A percentile compares a stretch with the other conserved stretches of the same genome.
These are phyloP conservation scores for Macrocystidia cucumis DNA, from an alignment of 1,284 basidiomycete genomes.

Conservation along the genomic window DNA sequence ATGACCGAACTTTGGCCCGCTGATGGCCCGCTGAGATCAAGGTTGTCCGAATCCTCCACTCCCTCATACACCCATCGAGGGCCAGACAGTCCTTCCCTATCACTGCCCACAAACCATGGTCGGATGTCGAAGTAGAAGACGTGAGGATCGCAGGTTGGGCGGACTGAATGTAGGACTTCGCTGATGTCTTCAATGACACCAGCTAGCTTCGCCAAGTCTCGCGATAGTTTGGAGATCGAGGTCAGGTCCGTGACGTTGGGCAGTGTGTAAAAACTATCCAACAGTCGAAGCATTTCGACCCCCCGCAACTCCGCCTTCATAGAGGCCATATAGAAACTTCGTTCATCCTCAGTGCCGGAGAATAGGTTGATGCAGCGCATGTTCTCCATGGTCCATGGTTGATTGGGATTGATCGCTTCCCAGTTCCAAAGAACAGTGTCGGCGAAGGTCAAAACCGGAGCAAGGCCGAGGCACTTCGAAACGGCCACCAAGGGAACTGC, in stretches of 20 bases:
- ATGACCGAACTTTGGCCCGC: slow-evolving; percentile 93
- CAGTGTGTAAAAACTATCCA: slow-evolving; percentile 75
- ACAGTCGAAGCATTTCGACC: slow-evolving; percentile 79
- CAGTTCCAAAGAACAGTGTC: slow-evolving; percentile 97
- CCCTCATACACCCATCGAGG: slow-evolving; percentile 84
- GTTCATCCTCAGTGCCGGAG: slow-evolving; percentile 82
- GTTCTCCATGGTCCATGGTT: slow-evolving; percentile 51
- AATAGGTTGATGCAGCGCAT: slow-evolving; percentile 69
- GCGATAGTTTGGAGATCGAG: slow-evolving; percentile 64
- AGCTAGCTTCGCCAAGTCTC: slow-evolving; percentile 68
- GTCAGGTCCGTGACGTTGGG: slow-evolving; percentile 67
- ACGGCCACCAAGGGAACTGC: slow-evolving; percentile 77
- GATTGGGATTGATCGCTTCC: slow-evolving; percentile 48
- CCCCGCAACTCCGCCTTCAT: slow-evolving; percentile 84
- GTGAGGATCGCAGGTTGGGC: slow-evolving; percentile 75
- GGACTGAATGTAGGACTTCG: slow-evolving; percentile 62
- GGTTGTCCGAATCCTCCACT: slow-evolving; percentile 45
- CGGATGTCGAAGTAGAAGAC: slow-evolving; percentile 89
- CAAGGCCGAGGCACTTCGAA: slow-evolving; percentile 74
- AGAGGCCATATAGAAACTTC: slow-evolving; percentile 84
- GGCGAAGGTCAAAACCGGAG: slow-evolving; percentile 92
- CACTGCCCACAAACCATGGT: slow-evolving; percentile 90
- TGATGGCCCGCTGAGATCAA: slow-evolving; percentile 81
- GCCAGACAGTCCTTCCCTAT: slow-evolving; percentile 44
- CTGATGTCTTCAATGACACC: slow-evolving; percentile 70